Evolutionary conservation across 2,329 filamentous ascomycete species (phyloP).

Genomic region (Arachnomyces sp.): DNA sequence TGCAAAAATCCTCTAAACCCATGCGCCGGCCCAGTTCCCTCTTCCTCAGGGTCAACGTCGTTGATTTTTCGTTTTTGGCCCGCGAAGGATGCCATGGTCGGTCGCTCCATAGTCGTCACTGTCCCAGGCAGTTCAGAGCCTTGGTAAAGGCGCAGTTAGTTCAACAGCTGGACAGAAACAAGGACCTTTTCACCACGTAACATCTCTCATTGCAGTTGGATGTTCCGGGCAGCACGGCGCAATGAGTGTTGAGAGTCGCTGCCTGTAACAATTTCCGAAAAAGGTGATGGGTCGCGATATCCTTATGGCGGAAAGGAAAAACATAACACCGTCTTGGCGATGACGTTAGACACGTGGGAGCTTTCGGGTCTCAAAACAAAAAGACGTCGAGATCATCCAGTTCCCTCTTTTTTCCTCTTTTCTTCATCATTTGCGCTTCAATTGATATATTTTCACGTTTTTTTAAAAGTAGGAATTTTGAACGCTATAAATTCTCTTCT

Average conservation of each 20-base stretch:
- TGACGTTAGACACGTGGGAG: too few relatives aligned
- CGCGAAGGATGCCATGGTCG: conserved; percentile 23
- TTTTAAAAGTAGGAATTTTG: neutral
- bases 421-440: neutral
- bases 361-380: too few relatives aligned
- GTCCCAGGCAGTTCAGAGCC: too few relatives aligned
- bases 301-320: neutral
- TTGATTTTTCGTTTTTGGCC: conserved; percentile 35
- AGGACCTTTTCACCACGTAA: too few relatives aligned
- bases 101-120: conserved; percentile 23
- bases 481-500: neutral
- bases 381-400: neutral
- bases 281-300: conserved; percentile 11
- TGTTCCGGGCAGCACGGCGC: too few relatives aligned
- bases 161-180: too few relatives aligned
- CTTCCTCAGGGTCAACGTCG: conserved; percentile 31
- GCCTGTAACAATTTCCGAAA: too few relatives aligned
- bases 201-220: too few relatives aligned
- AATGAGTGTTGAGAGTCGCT: too few relatives aligned
- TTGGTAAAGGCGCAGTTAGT: too few relatives aligned
- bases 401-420: conserved; percentile 1
- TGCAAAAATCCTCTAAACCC: conserved; percentile 32
- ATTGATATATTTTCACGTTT: conserved; percentile 3
- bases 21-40: conserved; percentile 26
- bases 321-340: too few relatives aligned